phyloP scores from a whole-genome alignment of 2,329 filamentous ascomycete species.

The Furcasterigmium sp. region DNA sequence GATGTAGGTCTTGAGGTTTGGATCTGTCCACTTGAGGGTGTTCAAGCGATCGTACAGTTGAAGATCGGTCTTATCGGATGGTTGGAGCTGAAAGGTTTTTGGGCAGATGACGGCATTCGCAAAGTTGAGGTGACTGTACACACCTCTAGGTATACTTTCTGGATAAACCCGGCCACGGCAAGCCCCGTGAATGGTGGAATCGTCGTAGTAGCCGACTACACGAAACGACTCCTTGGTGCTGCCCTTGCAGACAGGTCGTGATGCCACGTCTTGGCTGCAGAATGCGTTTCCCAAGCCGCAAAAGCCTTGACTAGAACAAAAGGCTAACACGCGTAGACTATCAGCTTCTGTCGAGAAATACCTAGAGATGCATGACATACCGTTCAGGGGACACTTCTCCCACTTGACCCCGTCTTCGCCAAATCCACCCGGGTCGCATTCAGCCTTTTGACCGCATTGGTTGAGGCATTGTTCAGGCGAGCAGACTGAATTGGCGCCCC shows the following conservation, averaged over 20 bases:
- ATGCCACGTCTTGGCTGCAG: slow-evolving; percentile 8
- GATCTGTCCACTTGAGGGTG: slow-evolving; percentile 17
- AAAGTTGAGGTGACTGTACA: not conserved
- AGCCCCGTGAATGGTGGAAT: no score
- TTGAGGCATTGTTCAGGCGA: not conserved
- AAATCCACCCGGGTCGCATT: not conserved
- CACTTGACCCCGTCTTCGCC: not conserved
- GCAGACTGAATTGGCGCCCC: no score
- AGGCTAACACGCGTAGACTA: slow-evolving; percentile 17
- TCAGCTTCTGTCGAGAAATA: not conserved
- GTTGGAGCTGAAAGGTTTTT: slow-evolving; percentile 15
- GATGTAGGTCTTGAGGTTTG: slow-evolving; percentile 23
- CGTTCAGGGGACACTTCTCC: not conserved
- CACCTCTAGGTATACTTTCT: not conserved
- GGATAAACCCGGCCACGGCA: no score
- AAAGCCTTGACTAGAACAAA: slow-evolving; percentile 33
- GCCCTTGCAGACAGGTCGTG: not conserved
- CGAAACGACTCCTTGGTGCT: not conserved
- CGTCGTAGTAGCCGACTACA: no score
- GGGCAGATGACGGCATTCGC: slow-evolving; percentile 20
- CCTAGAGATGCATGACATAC: not conserved
- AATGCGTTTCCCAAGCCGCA: slow-evolving; percentile 23
- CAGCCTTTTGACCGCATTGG: not conserved
- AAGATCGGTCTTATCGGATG: not conserved
- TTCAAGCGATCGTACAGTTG: slow-evolving; percentile 21